Evolutionary conservation across 306 rosid species (phyloP), one percentile per base, ranked within the genome.

Genomic region (Mucuna pruriens): DNA sequence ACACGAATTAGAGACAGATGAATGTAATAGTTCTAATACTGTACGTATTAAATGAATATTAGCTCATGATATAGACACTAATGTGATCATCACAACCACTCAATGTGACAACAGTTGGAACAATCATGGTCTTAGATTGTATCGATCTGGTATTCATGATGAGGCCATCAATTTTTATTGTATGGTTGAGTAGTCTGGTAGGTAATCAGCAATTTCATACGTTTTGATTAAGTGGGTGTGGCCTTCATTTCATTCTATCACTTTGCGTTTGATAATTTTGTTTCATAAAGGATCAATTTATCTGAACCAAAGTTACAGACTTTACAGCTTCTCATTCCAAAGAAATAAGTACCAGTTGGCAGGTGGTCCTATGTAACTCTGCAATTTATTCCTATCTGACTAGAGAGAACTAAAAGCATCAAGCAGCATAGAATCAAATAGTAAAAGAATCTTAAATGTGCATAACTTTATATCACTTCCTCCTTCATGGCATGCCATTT

Each of bases 141-240:
- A 83, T 63, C 89, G 87, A 89, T 89, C 82, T 71, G 82, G 82
- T 83, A 84, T 83, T 83, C 91, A 90, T 94, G 85, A 92, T 89
- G 85, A 77, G 76, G 60, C 84, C 87, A 73, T 84, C 79, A 84
- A 80, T 58, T 48, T 80, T 80, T 38, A 51, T 26, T 80, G 74
- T 52, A 72, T 82, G 84, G 84, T 63, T 49, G 69, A 77, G 80
- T 71, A 77, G 62, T 60, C 13, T 40, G 60, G 82, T 77, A 39
- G 84, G 75, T 73, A 58, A 80, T 80, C 58, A 71, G 34, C 64
- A 80, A 25, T 22, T 76, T 12, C 68, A 62, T 74, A 45, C 66
- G 29, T 62, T 63, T 74, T 19, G 25, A 33, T 68, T 31, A 49
- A 54, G n/a, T 48, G 55, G 44, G 12, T 63, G 31, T 64, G 55